phyloP scores from a whole-genome alignment of 345 rosid species.

The Triadica sebifera region DNA sequence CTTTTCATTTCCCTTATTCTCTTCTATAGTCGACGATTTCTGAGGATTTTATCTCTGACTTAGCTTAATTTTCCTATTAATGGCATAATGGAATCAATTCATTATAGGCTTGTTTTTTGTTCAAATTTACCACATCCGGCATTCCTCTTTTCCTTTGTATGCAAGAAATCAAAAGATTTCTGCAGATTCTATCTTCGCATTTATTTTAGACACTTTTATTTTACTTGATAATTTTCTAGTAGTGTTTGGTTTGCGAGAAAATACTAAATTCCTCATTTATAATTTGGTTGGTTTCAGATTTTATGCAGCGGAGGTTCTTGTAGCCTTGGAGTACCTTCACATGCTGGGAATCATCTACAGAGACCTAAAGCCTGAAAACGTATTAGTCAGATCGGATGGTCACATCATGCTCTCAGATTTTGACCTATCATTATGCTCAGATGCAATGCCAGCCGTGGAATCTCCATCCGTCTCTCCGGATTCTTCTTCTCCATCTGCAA shows the following conservation, averaged over 20 bases:
- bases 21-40: conserved; percentile 13
- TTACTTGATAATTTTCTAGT: neutral
- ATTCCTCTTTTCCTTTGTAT: conserved; percentile 9
- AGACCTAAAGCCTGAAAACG: conserved; percentile 92
- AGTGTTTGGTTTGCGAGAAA: neutral
- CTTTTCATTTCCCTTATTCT: conserved; percentile 13
- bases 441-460: conserved; percentile 80
- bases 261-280: neutral
- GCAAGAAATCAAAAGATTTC: conserved; percentile 21
- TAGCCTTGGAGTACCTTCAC: conserved; percentile 93
- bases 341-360: conserved; percentile 93
- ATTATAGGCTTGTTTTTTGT: conserved; percentile 8
- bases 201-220: neutral
- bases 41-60: conserved; percentile 16
- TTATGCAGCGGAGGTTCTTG: conserved; percentile 87
- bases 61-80: conserved; percentile 31
- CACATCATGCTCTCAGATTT: conserved; percentile 98
- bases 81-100: conserved; percentile 17
- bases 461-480: conserved; percentile 54
- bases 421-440: conserved; percentile 78
- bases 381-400: conserved; percentile 87
- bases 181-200: neutral
- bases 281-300: conserved; percentile 44
- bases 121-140: conserved; percentile 12
- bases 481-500: conserved; percentile 26